phyloP scores from a whole-genome alignment of 176 grass and related monocot species.

The Oryza coarctata region DNA sequence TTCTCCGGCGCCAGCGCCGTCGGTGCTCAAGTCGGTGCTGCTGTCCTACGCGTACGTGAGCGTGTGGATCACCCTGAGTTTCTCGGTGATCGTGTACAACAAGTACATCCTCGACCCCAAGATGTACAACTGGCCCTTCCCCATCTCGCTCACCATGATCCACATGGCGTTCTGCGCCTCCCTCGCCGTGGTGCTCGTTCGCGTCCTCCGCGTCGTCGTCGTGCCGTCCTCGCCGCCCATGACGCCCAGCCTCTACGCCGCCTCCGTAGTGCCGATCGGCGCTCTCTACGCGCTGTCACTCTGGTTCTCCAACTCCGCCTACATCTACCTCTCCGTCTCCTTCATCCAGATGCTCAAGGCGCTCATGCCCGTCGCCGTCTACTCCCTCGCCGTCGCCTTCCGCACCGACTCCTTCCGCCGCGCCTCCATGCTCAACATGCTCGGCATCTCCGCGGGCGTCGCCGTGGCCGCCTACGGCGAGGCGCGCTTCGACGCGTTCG shows the following conservation, averaged over 20 bases:
- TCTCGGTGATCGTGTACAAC: slow-evolving; percentile 91
- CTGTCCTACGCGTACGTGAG: slow-evolving; percentile 71
- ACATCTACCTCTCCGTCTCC: slow-evolving; percentile 98
- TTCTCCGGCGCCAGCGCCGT: not conserved
- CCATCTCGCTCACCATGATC: slow-evolving; percentile 78
- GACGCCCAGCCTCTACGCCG: slow-evolving; percentile 49
- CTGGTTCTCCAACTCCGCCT: slow-evolving; percentile 98
- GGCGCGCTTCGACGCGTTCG: slow-evolving; percentile 58
- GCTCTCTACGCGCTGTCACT: slow-evolving; percentile 81
- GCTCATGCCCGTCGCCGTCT: slow-evolving; percentile 95
- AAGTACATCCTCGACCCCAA: slow-evolving; percentile 89
- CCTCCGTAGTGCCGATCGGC: slow-evolving; percentile 72
- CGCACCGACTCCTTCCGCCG: slow-evolving; percentile 57
- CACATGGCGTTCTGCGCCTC: slow-evolving; percentile 86
- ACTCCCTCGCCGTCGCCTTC: slow-evolving; percentile 70
- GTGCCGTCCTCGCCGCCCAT: slow-evolving; percentile 39
- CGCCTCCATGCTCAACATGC: slow-evolving; percentile 79
- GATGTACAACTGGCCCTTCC: slow-evolving; percentile 93
- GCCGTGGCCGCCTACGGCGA: slow-evolving; percentile 79
- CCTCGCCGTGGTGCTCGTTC: slow-evolving; percentile 57
- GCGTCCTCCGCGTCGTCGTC: slow-evolving; percentile 59
- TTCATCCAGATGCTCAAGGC: slow-evolving; percentile 99
- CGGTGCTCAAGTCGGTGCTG: slow-evolving; percentile 59
- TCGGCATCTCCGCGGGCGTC: slow-evolving; percentile 73
- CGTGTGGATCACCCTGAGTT: slow-evolving; percentile 83